Base-by-base conservation (phyloP, 164 flowering plant species). In the Piper betle region DNA sequence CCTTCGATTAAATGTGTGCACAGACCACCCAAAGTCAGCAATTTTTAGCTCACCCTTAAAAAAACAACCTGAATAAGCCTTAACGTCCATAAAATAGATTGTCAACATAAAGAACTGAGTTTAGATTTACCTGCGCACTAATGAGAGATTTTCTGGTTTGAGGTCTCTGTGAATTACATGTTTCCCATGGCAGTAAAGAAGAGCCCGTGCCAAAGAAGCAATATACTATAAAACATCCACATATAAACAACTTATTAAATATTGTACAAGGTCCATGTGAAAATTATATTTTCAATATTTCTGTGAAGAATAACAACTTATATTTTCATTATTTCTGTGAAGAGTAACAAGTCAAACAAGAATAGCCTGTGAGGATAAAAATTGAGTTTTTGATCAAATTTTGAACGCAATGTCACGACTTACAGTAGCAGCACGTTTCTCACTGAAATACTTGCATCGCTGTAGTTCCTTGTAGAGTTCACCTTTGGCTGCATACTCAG, bases 21-120 rank as follows among this genome's bases (percentile, higher is more conserved):
- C 99, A 4, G 99, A 91, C 99, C 99, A 93, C 57, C 99, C 99
- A 78, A 93, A 93, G 69, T 93, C 97, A 37, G 98, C 98, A 65
- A 93, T 93, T 73, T 93, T 93, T 0, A 93, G 78, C 63, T 93
- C 98, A 42, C 97, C 99, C 99, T 93, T 81, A 40, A 38, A 66
- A 20, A 67, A 12, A 37, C 20, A 57, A 53, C 15, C 19, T 53
- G 6, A 59, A 52, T 38, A 66, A 57, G 56, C 3, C 4, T 39
- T 17, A 37, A 48, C 38, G 37, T 6, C 33, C 48, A 37, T 3
- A 46, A 41, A 16, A 53, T 33, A 6, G 9, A 5, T 4, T 53
- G 16, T 43, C 19, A 37, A 39, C 16, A 37, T 3, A 4, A 12
- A 40, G 10, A 7, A 25, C 8, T 3, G 7, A 4, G 11, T 46